phyloP scores from a whole-genome alignment of 83 land plant species.

The Larix sibirica region DNA sequence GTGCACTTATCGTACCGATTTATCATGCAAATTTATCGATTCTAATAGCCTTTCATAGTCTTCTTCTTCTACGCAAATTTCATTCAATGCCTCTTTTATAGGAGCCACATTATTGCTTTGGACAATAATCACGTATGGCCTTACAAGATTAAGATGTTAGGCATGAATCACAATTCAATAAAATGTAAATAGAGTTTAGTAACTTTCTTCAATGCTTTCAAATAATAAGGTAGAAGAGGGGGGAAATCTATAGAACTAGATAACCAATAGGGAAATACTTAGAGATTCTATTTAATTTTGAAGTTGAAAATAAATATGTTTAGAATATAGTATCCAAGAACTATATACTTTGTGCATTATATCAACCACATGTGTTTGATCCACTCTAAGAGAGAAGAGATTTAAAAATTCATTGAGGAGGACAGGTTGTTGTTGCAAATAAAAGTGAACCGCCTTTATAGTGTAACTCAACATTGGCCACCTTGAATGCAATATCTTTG shows the following conservation, averaged over 20 bases:
- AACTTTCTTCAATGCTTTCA: not conserved
- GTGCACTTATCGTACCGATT: not conserved
- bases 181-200: not conserved
- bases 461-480: no score
- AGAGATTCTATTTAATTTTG: not conserved
- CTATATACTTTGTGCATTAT: not conserved
- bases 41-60: constrained; percentile 96
- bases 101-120: constrained; percentile 93
- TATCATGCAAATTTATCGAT: constrained; percentile 96
- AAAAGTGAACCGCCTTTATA: constrained; percentile 1
- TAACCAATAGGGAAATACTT: not conserved
- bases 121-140: constrained; percentile 98
- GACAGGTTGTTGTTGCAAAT: no score
- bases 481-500: no score
- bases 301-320: not conserved
- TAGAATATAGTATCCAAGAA: not conserved
- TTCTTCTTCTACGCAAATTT: constrained; percentile 91
- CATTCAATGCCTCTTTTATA: constrained; percentile 97
- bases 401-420: no score
- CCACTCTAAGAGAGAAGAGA: no score
- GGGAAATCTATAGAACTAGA: not conserved
- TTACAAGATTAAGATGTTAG: constrained; percentile 86
- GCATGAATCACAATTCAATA: constrained; percentile 54
- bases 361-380: no score
- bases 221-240: not conserved